Percentiles rank a stretch among this genome's conserved stretches.
Conservation (phyloP, 805 yeast genomes). For the Hanseniaspora lachancei region DNA sequence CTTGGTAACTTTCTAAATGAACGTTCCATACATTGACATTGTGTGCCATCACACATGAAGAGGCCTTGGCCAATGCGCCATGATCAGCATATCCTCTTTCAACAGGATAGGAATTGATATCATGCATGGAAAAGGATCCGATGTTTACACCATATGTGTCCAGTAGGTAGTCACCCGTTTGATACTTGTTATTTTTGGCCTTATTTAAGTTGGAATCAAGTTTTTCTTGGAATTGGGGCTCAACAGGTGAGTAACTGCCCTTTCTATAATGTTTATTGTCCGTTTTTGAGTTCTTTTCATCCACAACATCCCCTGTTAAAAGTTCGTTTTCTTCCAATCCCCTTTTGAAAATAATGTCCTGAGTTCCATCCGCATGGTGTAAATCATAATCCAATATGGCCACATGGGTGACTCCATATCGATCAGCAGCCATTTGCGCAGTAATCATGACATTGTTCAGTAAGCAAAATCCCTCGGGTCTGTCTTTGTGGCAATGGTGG, state of each 20-base stretch:
- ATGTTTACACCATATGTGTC: slow-evolving; percentile 39
- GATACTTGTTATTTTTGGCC: slow-evolving; percentile 24
- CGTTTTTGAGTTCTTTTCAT: slow-evolving; percentile 10
- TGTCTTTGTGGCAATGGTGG: slow-evolving; percentile 70
- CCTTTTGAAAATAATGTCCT: slow-evolving; percentile 72
- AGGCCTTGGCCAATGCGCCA: slow-evolving; percentile 59
- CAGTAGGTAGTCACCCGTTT: slow-evolving; percentile 35
- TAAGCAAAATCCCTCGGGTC: slow-evolving; percentile 77
- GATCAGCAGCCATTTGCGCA: slow-evolving; percentile 56
- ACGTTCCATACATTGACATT: slow-evolving; percentile 74
- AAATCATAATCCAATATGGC: slow-evolving; percentile 71
- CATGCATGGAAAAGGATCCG: slow-evolving; percentile 75
- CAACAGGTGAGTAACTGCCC: slow-evolving; percentile 19
- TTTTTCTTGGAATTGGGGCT: slow-evolving; percentile 19
- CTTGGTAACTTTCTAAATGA: slow-evolving; percentile 51
- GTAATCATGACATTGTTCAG: slow-evolving; percentile 73
- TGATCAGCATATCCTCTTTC: slow-evolving; percentile 65
- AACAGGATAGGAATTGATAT: slow-evolving; percentile 75
- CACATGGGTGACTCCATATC: slow-evolving; percentile 60
- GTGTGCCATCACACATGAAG: slow-evolving; percentile 65
- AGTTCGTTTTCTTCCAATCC: slow-evolving; percentile 42
- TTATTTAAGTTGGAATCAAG: slow-evolving; percentile 19
- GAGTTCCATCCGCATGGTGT: slow-evolving; percentile 85
- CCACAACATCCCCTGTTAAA: slow-evolving; percentile 22
- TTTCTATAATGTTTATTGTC: slow-evolving; percentile 15